Evolutionary conservation across 768 basidiomycete genomes (phyloP), one percentile per base, ranked within the genome.

Genomic region (Fomitopsis serialis): DNA sequence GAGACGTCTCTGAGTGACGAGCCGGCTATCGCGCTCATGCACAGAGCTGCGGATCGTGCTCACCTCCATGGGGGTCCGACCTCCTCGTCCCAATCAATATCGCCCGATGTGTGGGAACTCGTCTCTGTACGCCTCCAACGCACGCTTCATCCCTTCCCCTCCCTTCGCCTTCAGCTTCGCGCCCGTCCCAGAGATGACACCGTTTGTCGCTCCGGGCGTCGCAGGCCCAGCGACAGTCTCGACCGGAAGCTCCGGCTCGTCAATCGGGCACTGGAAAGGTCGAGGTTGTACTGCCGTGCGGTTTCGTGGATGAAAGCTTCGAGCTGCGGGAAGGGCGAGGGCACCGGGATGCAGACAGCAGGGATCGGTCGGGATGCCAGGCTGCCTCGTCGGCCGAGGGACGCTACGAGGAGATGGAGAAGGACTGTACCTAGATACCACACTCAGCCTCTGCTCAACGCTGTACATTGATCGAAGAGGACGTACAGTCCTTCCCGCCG

Each of bases 401-500:
- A 85, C 0, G 84, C 92, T 5, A 85, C 87, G 53, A 87, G 87
- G 32, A 98, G 80, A 66, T 97, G 94, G 11, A 98, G 75, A 23
- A 98, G 79, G n/a, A 97, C 93, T 4, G 95, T 98, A 65, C 94
- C 94, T 98, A 27, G 54, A 1, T 17, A 54, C 48, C 32, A 53
- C 46, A 34, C 46, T n/a, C n/a, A n/a, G 36, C 24, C 13, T 42
- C 24, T 3, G 15, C 42, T 32, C 11, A 32, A 11, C 34, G 24
- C 19, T 17, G 3, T 12, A 13, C 47, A 7, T 12, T 13, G 24
- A 34, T 51, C 10, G 24, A 24, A 44, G 37, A 29, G 7, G 22
- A 75, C 85, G 61, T 63, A 96, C 97, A 99, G 66, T 99, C 97
- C 68, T 99, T 99, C 49, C 97, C 97, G 10, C 97, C 97, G 60